Percentiles rank a stretch among this genome's conserved stretches.
Evolutionary conservation across 176 grass and related monocot species (phyloP).

Genomic region (Leersia perrieri): DNA sequence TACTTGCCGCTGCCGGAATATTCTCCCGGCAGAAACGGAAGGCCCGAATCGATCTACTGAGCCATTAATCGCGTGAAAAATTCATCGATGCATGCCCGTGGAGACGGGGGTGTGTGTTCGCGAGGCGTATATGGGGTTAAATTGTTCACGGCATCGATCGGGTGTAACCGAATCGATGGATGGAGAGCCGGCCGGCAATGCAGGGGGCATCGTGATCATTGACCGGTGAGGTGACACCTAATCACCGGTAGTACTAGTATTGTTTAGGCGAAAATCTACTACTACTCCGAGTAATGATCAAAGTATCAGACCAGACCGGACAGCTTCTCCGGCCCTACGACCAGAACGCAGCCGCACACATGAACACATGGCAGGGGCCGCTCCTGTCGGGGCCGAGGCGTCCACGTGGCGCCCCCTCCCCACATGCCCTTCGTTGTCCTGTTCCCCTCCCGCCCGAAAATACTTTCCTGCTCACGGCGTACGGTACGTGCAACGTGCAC

Average conservation of each 20-base stretch:
- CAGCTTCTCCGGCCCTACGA: slow-evolving; percentile 3
- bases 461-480: too few relatives aligned
- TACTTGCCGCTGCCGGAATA: slow-evolving; percentile 23
- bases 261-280: slow-evolving; percentile 30
- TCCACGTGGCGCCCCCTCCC: slow-evolving; percentile 18
- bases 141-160: not conserved
- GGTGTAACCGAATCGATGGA: slow-evolving; percentile 6
- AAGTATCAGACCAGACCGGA: slow-evolving; percentile 3
- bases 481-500: not conserved
- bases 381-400: slow-evolving; percentile 2
- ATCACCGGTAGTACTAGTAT: not conserved
- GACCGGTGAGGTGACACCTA: slow-evolving; percentile 3
- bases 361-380: slow-evolving; percentile 37
- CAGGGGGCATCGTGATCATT: slow-evolving; percentile 8
- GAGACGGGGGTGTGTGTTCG: not conserved
- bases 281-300: slow-evolving; percentile 12
- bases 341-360: slow-evolving; percentile 26
- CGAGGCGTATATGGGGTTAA: not conserved
- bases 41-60: not conserved
- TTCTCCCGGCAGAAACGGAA: slow-evolving; percentile 12
- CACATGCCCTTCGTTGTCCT: slow-evolving; percentile 27
- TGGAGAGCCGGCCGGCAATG: not conserved
- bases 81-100: not conserved
- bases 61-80: not conserved
- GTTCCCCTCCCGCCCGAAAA: not conserved